These are phyloP conservation scores for Fusarium acutatum DNA, from an alignment of 2,329 filamentous ascomycete genomes.

Conservation along the genomic window DNA sequence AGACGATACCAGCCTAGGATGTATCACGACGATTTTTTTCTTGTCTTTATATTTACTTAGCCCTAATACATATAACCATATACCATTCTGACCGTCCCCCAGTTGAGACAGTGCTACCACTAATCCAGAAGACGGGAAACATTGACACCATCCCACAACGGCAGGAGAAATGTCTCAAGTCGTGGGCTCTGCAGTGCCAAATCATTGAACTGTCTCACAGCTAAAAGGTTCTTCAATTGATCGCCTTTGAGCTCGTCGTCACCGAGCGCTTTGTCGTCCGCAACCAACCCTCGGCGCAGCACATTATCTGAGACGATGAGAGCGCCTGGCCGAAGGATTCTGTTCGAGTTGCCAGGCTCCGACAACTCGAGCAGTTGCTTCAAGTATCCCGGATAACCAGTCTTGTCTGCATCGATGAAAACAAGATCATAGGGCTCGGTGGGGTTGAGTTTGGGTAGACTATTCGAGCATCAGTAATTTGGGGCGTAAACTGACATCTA, in stretches of 20 bases:
- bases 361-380: slow-evolving; percentile 55
- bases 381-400: slow-evolving; percentile 60
- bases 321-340: slow-evolving; percentile 58
- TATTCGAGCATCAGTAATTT: slow-evolving; percentile 14
- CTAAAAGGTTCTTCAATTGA: slow-evolving; percentile 34
- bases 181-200: slow-evolving; percentile 45
- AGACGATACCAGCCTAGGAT: slow-evolving; percentile 11
- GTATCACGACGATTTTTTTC: not conserved
- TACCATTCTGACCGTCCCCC: not conserved
- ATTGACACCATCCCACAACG: slow-evolving; percentile 55
- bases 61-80: slow-evolving; percentile 3
- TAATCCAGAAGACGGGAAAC: slow-evolving; percentile 52
- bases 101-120: not conserved
- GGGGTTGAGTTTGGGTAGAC: slow-evolving; percentile 43
- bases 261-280: slow-evolving; percentile 44
- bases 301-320: slow-evolving; percentile 65
- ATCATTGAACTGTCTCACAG: slow-evolving; percentile 49
- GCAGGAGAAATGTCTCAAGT: slow-evolving; percentile 52
- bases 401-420: slow-evolving; percentile 64
- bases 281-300: slow-evolving; percentile 58
- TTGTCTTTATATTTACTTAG: slow-evolving; percentile 2
- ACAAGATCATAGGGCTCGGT: slow-evolving; percentile 59
- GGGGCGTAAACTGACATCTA: too few relatives aligned
- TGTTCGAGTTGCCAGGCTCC: slow-evolving; percentile 45
- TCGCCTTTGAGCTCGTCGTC: slow-evolving; percentile 29